Evolutionary conservation across 2,329 filamentous ascomycete species (phyloP).

Genomic region (Lecanicillium sp.): DNA sequence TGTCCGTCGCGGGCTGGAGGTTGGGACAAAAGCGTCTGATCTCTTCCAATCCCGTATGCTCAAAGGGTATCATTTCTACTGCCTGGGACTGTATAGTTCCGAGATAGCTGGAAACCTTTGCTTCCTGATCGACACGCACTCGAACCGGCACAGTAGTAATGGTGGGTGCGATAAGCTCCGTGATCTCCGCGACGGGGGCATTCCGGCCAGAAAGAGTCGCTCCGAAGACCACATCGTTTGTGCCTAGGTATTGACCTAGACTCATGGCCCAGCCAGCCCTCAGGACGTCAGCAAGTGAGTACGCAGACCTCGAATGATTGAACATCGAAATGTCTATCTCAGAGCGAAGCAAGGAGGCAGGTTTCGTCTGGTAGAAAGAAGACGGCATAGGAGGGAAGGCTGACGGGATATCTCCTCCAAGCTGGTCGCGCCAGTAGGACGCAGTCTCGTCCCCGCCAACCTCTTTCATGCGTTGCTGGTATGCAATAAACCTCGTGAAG

Average conservation of each 20-base stretch:
- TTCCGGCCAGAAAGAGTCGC: constrained; percentile 24
- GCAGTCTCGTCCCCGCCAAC: not conserved
- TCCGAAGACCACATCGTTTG: constrained; percentile 22
- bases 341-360: constrained; percentile 2
- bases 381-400: constrained; percentile 9
- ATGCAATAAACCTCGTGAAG: constrained; percentile 6
- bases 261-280: constrained; percentile 20
- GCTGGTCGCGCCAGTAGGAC: constrained; percentile 8
- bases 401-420: constrained; percentile 10
- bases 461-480: constrained; percentile 1
- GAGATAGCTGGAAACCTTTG: constrained; percentile 17
- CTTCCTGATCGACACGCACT: constrained; percentile 12
- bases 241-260: constrained; percentile 18
- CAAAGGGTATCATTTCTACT: constrained; percentile 16
- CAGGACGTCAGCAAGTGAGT: constrained; percentile 8
- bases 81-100: constrained; percentile 18
- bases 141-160: constrained; percentile 27
- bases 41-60: constrained; percentile 19
- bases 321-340: constrained; percentile 6
- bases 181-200: constrained; percentile 21
- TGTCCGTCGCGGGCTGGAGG: constrained; percentile 6
- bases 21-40: constrained; percentile 1
- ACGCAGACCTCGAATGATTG: not conserved
- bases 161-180: constrained; percentile 24
- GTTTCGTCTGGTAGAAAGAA: constrained; percentile 9